Percentiles rank a stretch among this genome's conserved stretches.
These are phyloP conservation scores for Penstemon barbatus DNA, from an alignment of 257 asterid genomes.

Conservation along the genomic window DNA sequence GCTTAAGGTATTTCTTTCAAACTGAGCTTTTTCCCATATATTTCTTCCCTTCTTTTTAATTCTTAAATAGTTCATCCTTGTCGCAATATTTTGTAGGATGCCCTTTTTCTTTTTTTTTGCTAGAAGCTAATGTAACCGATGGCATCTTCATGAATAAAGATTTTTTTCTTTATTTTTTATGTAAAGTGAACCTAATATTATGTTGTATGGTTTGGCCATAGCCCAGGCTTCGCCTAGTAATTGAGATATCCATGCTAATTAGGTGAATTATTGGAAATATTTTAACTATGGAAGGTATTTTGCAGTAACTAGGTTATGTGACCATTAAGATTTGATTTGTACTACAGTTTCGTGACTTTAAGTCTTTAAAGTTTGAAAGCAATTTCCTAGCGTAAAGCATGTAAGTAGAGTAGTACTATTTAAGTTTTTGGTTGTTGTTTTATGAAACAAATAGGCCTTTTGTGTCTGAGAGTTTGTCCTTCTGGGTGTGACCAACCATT, in stretches of 20 bases:
- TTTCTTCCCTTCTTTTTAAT: neutral
- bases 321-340: neutral
- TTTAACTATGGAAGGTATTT: too few species aligned
- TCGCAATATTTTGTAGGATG: neutral
- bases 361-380: neutral
- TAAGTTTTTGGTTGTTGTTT: neutral
- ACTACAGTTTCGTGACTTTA: too few species aligned
- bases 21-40: neutral
- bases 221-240: neutral
- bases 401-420: neutral
- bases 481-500: neutral
- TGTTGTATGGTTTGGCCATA: neutral
- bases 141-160: too few species aligned
- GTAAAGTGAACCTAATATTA: too few species aligned
- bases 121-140: too few species aligned
- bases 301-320: neutral
- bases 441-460: neutral
- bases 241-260: neutral
- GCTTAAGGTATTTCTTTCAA: constrained; percentile 67
- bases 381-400: neutral
- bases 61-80: neutral
- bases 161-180: too few species aligned
- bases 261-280: neutral
- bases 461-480: neutral
- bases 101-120: neutral